A percentile compares a stretch with the other conserved stretches of the same genome.
Conservation (phyloP, 1,284 basidiomycete species). For the Moesziomyces globuligerus region DNA sequence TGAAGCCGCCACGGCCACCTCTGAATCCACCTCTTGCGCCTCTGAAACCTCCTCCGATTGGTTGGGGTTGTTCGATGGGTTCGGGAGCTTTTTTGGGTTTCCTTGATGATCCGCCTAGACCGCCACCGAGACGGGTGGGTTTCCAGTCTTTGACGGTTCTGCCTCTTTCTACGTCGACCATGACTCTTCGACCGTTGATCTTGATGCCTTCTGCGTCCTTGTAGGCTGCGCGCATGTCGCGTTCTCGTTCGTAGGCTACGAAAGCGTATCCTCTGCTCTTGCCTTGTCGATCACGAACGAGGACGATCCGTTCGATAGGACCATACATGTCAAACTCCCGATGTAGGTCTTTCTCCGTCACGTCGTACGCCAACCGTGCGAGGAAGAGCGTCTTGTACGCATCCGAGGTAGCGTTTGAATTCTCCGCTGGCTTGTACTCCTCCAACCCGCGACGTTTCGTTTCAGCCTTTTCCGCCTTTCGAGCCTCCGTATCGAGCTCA, state of each 20-base stretch:
- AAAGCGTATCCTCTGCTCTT: slow-evolving; percentile 94
- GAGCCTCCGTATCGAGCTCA: slow-evolving; percentile 53
- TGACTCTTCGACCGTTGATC: slow-evolving; percentile 91
- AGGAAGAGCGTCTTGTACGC: slow-evolving; percentile 99
- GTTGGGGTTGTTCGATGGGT: slow-evolving; percentile 3
- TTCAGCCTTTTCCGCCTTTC: slow-evolving; percentile 21
- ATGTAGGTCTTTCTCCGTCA: slow-evolving; percentile 88
- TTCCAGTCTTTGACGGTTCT: slow-evolving; percentile 99
- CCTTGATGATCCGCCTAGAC: slow-evolving; percentile 84
- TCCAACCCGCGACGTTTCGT: slow-evolving; percentile 24
- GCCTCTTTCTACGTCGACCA: slow-evolving; percentile 97
- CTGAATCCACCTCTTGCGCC: slow-evolving; percentile 62
- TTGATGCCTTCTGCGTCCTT: slow-evolving; percentile 98
- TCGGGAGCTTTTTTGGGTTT: slow-evolving; percentile 55
- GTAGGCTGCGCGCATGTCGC: slow-evolving; percentile 96
- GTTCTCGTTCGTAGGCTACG: slow-evolving; percentile 94
- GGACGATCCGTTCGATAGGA: slow-evolving; percentile 87
- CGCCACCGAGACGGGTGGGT: slow-evolving; percentile 91
- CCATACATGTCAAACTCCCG: slow-evolving; percentile 96
- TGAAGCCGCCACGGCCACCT: slow-evolving; percentile 45
- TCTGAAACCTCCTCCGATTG: slow-evolving; percentile 67
- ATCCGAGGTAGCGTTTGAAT: slow-evolving; percentile 92
- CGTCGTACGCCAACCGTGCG: slow-evolving; percentile 84
- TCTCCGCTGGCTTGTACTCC: slow-evolving; percentile 83
- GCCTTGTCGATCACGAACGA: slow-evolving; percentile 84